Base-by-base conservation (phyloP, 139 green algal species). In the Limnomonas spitsbergensis region DNA sequence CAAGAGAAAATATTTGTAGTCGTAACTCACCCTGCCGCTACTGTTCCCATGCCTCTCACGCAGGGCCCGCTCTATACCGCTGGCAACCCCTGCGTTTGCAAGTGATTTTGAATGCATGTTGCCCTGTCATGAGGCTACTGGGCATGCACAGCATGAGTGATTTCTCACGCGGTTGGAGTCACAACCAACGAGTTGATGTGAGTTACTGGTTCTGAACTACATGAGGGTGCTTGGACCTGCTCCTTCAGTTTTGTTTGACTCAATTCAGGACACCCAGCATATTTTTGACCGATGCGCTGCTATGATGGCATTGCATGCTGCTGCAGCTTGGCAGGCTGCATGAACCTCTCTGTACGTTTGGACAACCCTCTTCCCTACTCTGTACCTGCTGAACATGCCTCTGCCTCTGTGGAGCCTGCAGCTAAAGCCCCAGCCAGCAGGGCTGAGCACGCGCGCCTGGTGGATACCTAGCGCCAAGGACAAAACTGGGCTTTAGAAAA, bases 231-330 rank as follows among this genome's bases (percentile, higher is more conserved):
- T n/a, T n/a, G n/a, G n/a, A n/a, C n/a, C n/a, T n/a, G 47, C 47
- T 61, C 47, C 47, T 61, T 61, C 47, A 61, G 20, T 61, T 61
- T 61, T 61, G 47, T 61, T 61, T 61, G 47, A 14, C 47, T 61
- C 20, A 61, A 29, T 61, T 29, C 47, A 29, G 20, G 14, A 61
- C 14, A 61, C 47, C 20, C 20, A 20, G 14, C 20, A 20, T 61
- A 61, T 20, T 20, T 61, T 61, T 61, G 14, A 61, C 47, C 14
- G 47, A 61, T 29, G 14, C 14, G 47, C 47, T 61, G 47, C 14
- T 29, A 61, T 61, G n/a, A n/a, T n/a, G n/a, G n/a, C n/a, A n/a
- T n/a, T n/a, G n/a, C n/a, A n/a, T n/a, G n/a, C n/a, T n/a, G n/a
- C n/a, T n/a, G n/a, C n/a, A n/a, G n/a, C n/a, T n/a, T n/a, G n/a